A percentile compares a stretch with the other conserved stretches of the same genome.
phyloP scores from a whole-genome alignment of 345 rosid species.

The Gynandropsis gynandra region DNA sequence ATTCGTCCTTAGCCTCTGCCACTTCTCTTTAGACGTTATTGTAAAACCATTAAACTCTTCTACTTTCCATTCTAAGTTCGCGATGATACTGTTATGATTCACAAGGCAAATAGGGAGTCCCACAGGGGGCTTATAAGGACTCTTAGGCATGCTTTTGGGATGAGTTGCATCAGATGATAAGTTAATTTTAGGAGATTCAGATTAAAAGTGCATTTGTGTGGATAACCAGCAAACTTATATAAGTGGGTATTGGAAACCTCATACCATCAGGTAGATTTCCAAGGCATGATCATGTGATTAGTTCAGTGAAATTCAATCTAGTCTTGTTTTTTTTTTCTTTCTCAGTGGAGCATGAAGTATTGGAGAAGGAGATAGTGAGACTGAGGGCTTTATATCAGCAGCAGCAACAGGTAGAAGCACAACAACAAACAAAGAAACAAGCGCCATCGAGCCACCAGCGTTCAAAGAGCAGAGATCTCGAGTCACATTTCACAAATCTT shows the following conservation, averaged over 20 bases:
- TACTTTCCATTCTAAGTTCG: too few relatives aligned
- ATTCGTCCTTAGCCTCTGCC: too few relatives aligned
- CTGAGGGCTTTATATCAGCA: slow-evolving; percentile 57
- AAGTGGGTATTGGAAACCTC: neutral
- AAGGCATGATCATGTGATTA: neutral
- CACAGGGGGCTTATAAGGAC: too few relatives aligned
- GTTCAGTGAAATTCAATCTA: neutral
- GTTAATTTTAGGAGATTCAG: neutral
- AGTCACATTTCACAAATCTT: slow-evolving; percentile 67
- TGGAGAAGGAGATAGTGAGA: slow-evolving; percentile 85
- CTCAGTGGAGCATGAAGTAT: slow-evolving; percentile 87
- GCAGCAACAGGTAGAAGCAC: slow-evolving; percentile 44
- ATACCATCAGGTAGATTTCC: slow-evolving; percentile 3
- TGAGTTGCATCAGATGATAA: too few relatives aligned
- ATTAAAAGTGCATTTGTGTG: too few relatives aligned
- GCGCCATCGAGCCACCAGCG: slow-evolving; percentile 68
- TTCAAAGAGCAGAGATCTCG: slow-evolving; percentile 66
- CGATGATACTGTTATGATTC: too few relatives aligned
- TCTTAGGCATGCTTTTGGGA: too few relatives aligned
- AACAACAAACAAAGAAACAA: slow-evolving; percentile 32
- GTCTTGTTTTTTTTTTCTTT: slow-evolving; percentile 4
- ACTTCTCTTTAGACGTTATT: too few relatives aligned
- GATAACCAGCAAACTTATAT: neutral
- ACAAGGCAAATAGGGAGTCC: too few relatives aligned
- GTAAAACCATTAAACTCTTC: too few relatives aligned